These are phyloP conservation scores for Dunaliella primolecta DNA, from an alignment of 139 green algal species.

Conservation along the genomic window DNA sequence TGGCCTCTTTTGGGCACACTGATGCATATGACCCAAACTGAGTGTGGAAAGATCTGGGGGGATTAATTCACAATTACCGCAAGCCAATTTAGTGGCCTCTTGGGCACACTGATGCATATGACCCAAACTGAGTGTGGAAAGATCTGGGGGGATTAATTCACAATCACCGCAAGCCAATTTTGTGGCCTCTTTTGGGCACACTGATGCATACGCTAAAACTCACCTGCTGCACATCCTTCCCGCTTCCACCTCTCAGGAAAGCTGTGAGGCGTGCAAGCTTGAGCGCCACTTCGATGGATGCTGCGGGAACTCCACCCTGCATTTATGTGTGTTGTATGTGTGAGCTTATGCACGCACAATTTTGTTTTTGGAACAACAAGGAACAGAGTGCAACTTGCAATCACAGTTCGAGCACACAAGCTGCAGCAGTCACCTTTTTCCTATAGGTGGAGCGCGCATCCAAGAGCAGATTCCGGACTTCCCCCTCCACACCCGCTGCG, in stretches of 20 bases:
- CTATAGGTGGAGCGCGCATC: conserved; percentile 51
- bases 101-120: conserved; percentile 35
- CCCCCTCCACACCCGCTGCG: conserved; percentile 32
- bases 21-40: too few relatives aligned
- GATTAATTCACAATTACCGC: too few relatives aligned
- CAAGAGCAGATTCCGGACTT: conserved; percentile 51
- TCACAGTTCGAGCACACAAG: too few relatives aligned
- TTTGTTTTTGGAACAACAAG: too few relatives aligned
- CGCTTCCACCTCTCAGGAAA: conserved; percentile 40
- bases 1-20: conserved; percentile 35
- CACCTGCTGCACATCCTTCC: too few relatives aligned
- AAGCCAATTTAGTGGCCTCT: conserved; percentile 10
- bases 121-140: conserved; percentile 39
- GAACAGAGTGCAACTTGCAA: too few relatives aligned
- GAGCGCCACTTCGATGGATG: conserved; percentile 52
- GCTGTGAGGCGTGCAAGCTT: conserved; percentile 61
- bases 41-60: too few relatives aligned
- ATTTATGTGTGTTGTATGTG: too few relatives aligned
- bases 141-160: background rate
- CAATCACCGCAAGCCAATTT: background rate
- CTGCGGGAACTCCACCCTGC: background rate
- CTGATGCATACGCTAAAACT: background rate
- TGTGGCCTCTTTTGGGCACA: background rate
- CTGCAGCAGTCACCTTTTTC: conserved; percentile 31
- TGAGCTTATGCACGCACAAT: too few relatives aligned